phyloP scores from a whole-genome alignment of 163 green algal genomes.

The Scenedesmus sp. region DNA sequence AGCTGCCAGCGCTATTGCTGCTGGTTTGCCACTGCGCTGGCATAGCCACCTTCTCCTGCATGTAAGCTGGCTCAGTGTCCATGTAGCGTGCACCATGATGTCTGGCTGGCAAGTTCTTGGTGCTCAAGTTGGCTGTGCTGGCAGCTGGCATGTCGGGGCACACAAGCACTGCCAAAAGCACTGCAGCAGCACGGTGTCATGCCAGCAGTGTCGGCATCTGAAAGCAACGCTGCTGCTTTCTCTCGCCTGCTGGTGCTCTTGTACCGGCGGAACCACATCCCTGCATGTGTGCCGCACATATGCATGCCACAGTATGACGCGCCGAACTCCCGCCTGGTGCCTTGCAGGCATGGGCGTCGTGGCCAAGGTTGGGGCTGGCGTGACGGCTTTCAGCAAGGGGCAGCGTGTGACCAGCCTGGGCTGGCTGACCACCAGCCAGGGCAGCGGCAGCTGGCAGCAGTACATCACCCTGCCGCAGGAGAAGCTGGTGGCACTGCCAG shows the following conservation, averaged over 20 bases:
- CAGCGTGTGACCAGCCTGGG: slow-evolving; percentile 48
- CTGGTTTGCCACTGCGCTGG: neutral
- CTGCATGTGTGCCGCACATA: no score
- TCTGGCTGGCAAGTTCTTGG: no score
- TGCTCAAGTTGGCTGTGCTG: no score
- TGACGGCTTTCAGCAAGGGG: slow-evolving; percentile 39
- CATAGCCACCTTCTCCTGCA: neutral
- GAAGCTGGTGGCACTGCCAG: slow-evolving; percentile 40
- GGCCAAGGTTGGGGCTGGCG: slow-evolving; percentile 30
- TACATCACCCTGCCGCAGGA: slow-evolving; percentile 45
- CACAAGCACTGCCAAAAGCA: neutral
- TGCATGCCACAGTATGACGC: no score
- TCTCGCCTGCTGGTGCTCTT: neutral
- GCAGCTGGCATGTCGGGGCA: no score
- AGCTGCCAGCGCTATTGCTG: neutral
- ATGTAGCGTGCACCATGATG: neutral
- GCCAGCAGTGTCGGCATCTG: neutral
- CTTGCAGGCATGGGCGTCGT: slow-evolving; percentile 52
- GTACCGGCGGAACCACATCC: no score
- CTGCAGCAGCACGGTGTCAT: neutral
- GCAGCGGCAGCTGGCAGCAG: slow-evolving; percentile 47
- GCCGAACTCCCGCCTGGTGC: no score
- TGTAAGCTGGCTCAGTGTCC: neutral
- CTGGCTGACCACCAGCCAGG: slow-evolving; percentile 19
- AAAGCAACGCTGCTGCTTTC: neutral